These are phyloP conservation scores for Solanum dulcamara DNA, from an alignment of 257 asterid species.

Conservation along the genomic window DNA sequence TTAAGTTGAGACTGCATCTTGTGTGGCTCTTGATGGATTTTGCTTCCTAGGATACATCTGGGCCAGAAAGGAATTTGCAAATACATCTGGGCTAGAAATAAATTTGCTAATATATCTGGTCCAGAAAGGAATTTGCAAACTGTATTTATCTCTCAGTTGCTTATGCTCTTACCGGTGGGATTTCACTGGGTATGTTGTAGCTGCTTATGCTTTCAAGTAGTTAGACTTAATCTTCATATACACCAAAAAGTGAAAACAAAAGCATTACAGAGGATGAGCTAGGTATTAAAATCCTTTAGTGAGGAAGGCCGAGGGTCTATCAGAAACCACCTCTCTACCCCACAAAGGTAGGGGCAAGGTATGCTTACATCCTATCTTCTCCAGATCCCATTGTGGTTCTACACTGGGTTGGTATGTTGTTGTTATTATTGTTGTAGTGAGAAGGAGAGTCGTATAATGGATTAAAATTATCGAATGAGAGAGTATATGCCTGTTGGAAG, in stretches of 20 bases:
- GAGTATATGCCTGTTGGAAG: not conserved
- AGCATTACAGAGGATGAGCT: not conserved
- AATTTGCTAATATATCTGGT: not conserved
- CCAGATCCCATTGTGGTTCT: not conserved
- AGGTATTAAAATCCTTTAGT: not conserved
- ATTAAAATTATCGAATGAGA: not conserved
- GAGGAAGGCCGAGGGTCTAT: not conserved
- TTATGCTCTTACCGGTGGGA: not conserved
- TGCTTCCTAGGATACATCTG: not conserved
- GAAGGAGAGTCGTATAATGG: not conserved
- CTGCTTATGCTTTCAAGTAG: not conserved
- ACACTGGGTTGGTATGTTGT: not conserved
- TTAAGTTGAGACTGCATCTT: not conserved
- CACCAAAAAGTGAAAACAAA: not conserved
- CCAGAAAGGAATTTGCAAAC: not conserved
- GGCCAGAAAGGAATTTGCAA: not conserved
- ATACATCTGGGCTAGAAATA: not conserved
- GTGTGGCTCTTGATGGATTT: not conserved
- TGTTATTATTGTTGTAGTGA: not conserved
- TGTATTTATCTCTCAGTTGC: not conserved
- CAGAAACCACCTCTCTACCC: not conserved
- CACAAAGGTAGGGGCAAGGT: not conserved
- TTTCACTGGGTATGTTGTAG: not conserved
- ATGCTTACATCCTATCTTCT: not conserved
- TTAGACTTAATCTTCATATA: not conserved